phyloP scores from a whole-genome alignment of 1,284 basidiomycete species.

The Trichosporon inkin region DNA sequence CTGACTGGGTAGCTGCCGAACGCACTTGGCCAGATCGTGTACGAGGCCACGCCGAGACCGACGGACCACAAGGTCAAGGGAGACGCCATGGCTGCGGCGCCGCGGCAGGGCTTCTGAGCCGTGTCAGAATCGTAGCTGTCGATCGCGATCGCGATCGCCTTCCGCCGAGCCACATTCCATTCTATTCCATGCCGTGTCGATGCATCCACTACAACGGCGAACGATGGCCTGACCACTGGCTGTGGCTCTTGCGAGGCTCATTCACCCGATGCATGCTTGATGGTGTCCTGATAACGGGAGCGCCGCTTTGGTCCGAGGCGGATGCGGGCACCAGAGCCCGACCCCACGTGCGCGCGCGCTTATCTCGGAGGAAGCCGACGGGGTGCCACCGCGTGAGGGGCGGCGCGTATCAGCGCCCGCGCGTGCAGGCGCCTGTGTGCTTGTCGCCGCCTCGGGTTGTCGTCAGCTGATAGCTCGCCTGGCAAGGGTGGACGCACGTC shows the following conservation, averaged over 20 bases:
- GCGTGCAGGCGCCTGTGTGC: background rate
- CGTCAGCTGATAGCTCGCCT: slow-evolving; percentile 9
- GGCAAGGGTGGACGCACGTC: too few species aligned
- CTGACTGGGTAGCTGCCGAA: slow-evolving; percentile 36
- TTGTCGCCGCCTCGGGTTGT: background rate
- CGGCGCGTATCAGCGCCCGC: slow-evolving; percentile 2
- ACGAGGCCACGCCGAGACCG: slow-evolving; percentile 48
- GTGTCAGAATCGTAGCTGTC: background rate
- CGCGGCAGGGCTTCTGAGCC: slow-evolving; percentile 21
- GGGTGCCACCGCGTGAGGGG: background rate
- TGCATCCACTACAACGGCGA: too few species aligned
- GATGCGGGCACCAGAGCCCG: too few species aligned
- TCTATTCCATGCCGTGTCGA: too few species aligned
- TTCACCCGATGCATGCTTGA: too few species aligned
- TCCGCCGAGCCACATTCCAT: too few species aligned
- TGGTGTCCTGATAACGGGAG: too few species aligned
- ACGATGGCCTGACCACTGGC: too few species aligned
- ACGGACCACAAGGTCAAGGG: slow-evolving; percentile 44
- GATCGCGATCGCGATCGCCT: too few species aligned
- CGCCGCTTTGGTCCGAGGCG: too few species aligned
- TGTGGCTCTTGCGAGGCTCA: too few species aligned
- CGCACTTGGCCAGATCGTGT: slow-evolving; percentile 44
- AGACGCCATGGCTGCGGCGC: slow-evolving; percentile 16
- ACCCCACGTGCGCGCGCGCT: slow-evolving; percentile 7
- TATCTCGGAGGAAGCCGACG: slow-evolving; percentile 1